These are phyloP conservation scores for Knoxdaviesia proteae DNA, from an alignment of 2,329 filamentous ascomycete species.

Conservation along the genomic window DNA sequence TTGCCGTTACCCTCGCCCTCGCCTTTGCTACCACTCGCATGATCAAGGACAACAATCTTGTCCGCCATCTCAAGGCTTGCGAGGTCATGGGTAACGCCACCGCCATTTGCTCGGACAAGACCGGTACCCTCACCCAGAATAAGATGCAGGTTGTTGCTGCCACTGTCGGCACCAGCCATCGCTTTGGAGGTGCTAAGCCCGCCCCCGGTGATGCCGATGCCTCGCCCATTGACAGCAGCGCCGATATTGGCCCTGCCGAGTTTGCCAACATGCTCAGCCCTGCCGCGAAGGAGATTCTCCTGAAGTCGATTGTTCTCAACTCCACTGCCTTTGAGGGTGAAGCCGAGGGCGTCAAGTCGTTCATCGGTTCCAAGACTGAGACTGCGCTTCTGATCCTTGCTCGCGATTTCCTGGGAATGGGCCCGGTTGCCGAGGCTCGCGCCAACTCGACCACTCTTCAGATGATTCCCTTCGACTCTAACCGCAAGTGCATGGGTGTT, in stretches of 20 bases:
- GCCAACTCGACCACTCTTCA: constrained; percentile 38
- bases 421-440: constrained; percentile 41
- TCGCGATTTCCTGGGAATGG: constrained; percentile 44
- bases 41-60: constrained; percentile 58
- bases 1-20: constrained; percentile 58
- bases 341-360: constrained; percentile 41
- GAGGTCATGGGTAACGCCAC: constrained; percentile 69
- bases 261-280: constrained; percentile 23
- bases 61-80: constrained; percentile 56
- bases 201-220: constrained; percentile 6
- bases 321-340: constrained; percentile 62
- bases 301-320: constrained; percentile 41
- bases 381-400: constrained; percentile 53
- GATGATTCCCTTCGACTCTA: constrained; percentile 55
- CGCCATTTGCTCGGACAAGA: constrained; percentile 49
- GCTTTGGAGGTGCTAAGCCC: constrained; percentile 25
- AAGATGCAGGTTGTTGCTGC: constrained; percentile 47
- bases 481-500: constrained; percentile 51
- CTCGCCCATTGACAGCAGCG: constrained; percentile 9
- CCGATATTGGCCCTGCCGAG: constrained; percentile 22
- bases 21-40: constrained; percentile 61
- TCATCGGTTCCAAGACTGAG: constrained; percentile 62
- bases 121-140: constrained; percentile 45
- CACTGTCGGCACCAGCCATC: constrained; percentile 31
- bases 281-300: constrained; percentile 28